Percentiles rank a stretch among this genome's conserved stretches.
These are phyloP conservation scores for Vararia minispora DNA, from an alignment of 768 basidiomycete genomes.

Conservation along the genomic window DNA sequence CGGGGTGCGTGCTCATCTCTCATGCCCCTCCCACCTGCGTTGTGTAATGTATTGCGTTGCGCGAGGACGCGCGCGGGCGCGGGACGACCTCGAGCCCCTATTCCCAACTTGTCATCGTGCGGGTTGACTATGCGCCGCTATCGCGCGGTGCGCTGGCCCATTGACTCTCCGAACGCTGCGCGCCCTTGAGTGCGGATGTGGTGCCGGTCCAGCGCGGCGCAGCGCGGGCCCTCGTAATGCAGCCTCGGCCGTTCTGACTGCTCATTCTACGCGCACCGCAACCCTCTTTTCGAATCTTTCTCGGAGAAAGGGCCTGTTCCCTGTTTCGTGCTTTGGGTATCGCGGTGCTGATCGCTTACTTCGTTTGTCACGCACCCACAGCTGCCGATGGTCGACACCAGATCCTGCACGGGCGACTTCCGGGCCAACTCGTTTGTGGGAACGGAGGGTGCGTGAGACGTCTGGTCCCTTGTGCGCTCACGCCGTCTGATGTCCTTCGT, in stretches of 20 bases:
- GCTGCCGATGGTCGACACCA: constrained; percentile 92
- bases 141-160: too few species aligned
- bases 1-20: constrained; percentile 55
- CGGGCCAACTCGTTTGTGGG: constrained; percentile 99
- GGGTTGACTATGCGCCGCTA: not conserved
- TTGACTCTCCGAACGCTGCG: too few species aligned
- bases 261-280: too few species aligned
- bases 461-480: not conserved
- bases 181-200: too few species aligned
- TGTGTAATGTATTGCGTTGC: constrained; percentile 3
- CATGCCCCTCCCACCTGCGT: constrained; percentile 6
- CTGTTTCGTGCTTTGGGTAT: not conserved
- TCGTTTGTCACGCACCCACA: constrained; percentile 23
- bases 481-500: constrained; percentile 2
- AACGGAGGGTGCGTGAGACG: constrained; percentile 66
- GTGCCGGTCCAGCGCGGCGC: too few species aligned
- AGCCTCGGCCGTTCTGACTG: too few species aligned
- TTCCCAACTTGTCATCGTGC: too few species aligned
- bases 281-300: constrained; percentile 6
- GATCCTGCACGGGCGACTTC: constrained; percentile 95
- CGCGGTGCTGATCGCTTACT: constrained; percentile 3
- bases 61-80: too few species aligned
- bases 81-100: too few species aligned
- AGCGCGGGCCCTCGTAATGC: too few species aligned
- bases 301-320: too few species aligned